A percentile compares a stretch with the other conserved stretches of the same genome.
Conservation (phyloP, 1,139 yeast genomes). For the Nematodospora anomalae region DNA sequence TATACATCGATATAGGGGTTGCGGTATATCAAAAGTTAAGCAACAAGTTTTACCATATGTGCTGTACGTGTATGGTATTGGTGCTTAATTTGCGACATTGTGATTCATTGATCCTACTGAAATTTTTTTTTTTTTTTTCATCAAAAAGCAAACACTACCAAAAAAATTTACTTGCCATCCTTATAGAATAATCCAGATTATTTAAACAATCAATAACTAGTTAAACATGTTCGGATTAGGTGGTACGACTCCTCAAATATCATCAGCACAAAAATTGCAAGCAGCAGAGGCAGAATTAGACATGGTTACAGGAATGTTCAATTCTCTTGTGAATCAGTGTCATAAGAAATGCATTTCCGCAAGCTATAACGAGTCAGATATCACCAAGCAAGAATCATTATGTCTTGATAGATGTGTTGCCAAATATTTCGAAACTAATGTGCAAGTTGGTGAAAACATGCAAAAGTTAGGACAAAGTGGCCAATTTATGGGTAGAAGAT, state of each 20-base stretch:
- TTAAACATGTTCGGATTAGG: slow-evolving; percentile 76
- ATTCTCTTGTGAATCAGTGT: slow-evolving; percentile 79
- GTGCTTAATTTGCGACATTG: no score
- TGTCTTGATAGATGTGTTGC: slow-evolving; percentile 98
- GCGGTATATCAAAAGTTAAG: background rate
- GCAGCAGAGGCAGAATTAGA: slow-evolving; percentile 91
- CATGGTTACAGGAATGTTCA: slow-evolving; percentile 97
- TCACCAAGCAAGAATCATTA: slow-evolving; percentile 80
- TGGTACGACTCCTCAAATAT: slow-evolving; percentile 69
- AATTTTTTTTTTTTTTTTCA: no score
- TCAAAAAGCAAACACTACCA: no score
- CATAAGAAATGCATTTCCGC: slow-evolving; percentile 81
- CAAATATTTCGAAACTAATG: slow-evolving; percentile 94
- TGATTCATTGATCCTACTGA: no score
- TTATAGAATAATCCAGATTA: no score
- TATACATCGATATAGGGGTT: no score
- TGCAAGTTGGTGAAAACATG: slow-evolving; percentile 92
- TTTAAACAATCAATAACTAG: no score
- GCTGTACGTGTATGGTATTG: no score
- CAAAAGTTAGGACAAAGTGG: slow-evolving; percentile 68
- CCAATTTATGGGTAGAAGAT: slow-evolving; percentile 51
- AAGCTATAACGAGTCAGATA: slow-evolving; percentile 69
- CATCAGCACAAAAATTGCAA: slow-evolving; percentile 71
- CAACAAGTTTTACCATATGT: no score
- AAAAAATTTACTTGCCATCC: no score